Base-by-base conservation (phyloP, 164 flowering plant genomes). In the Akebia trifoliata region DNA sequence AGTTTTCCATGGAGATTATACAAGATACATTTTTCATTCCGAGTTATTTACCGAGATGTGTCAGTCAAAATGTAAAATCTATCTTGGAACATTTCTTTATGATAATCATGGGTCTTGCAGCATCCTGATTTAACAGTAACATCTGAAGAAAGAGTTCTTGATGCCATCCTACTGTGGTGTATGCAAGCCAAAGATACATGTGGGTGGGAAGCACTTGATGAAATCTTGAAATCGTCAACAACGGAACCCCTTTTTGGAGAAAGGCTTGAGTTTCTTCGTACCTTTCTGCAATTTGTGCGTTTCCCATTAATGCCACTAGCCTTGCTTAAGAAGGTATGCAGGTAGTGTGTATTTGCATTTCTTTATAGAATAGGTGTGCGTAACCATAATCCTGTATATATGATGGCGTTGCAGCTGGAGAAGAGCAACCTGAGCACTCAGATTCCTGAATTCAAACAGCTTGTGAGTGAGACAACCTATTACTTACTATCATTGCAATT, bases 71-170 rank as follows among this genome's bases (percentile, higher is more conserved):
- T 31, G 3, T 24, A 5, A 7, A 12, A 24, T 46, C 28, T 11
- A 18, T 28, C 9, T 32, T 35, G 34, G n/a, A n/a, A n/a, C n/a
- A n/a, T n/a, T n/a, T n/a, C 43, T 62, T 62, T 36, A 62, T 59
- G 43, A 21, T 51, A 45, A 35, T 52, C 29, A 44, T 73, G 59
- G 50, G 37, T 62, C 62, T 71, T 80, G 80, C 97, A 92, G 98
- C 91, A 81, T 77, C 85, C 87, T 22, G 84, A 84, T 67, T 72
- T 92, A 69, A 87, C 94, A 3, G 96, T 89, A 39, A 92, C 91
- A 54, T 92, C 88, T 48, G 98, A 89, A 71, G 98, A 92, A 71
- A 79, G 78, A 65, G 84, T 92, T 68, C 82, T 92, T 36, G 82
- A 84, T 84, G 95, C 95, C 46, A 78, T 92, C 51, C 62, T 92